Base-by-base conservation (phyloP, 192 early-diverging fungal species). In the Glomus cerebriforme region DNA sequence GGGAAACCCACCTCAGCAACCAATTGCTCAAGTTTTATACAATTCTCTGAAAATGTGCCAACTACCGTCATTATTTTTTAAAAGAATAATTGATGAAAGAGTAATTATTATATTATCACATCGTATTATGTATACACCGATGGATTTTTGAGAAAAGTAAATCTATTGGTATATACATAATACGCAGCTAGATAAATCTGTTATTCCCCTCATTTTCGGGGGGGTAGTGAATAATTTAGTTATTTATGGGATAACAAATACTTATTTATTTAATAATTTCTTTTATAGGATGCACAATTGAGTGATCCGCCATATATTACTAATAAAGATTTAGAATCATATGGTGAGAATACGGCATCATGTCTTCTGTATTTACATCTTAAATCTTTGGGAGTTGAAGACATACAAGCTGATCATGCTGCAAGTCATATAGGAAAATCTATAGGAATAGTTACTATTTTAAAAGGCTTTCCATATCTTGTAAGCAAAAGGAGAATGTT, bases 341-440 rank as follows among this genome's bases (percentile, higher is more conserved):
- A 98, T 79, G 92, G 91, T 31, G 98, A 99, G 80, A 92, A 94
- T 73, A 95, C 96, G 0, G 91, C 92, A 27, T 92, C 94, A 10
- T 91, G 92, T n/a, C 68, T 99, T 72, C 79, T 98, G 34, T 96
- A 99, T 83, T 86, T 97, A 37, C 94, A 96, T 47, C 86, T 97
- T 29, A 94, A 99, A 78, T 92, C 93, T 1, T 87, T 96, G 17
- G 94, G 95, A 5, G 85, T 99, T 32, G 86, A 89, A 19, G 90
- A 94, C 78, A 88, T 93, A 62, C 87, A 93, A 58, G 92, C 93
- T 1, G 96, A 99, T 83, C 97, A 98, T 84, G 91, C 91, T 12
- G 94, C 93, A 6, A 93, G 93, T 32, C 95, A 97, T 78, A 87
- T 99, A 35, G 98, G 96, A 32, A 94, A 98, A 67, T 92, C 96